Percentiles rank a stretch among this genome's conserved stretches.
Conservation (phyloP, 2,329 filamentous ascomycete species). For the Claviceps sp. region DNA sequence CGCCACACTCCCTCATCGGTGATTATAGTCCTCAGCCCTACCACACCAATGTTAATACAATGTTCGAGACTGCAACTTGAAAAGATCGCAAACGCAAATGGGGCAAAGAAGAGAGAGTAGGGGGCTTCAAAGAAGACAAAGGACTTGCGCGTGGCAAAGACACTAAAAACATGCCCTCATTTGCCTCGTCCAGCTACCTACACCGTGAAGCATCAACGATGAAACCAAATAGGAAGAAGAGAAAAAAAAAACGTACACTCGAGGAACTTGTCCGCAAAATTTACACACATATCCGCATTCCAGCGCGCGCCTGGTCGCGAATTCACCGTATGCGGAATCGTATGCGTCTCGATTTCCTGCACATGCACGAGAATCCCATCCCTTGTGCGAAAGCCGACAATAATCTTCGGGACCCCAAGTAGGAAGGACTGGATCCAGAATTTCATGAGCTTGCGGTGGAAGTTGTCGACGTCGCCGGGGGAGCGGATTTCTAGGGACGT, state of each 20-base stretch:
- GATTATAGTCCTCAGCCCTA: conserved; percentile 50
- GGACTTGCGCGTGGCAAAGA: background rate
- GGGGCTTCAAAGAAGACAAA: background rate
- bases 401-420: conserved; percentile 79
- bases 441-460: conserved; percentile 82
- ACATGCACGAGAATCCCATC: conserved; percentile 58
- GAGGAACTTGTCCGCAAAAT: conserved; percentile 68
- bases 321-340: conserved; percentile 64
- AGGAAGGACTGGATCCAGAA: conserved; percentile 97
- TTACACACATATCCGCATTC: conserved; percentile 91
- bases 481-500: conserved; percentile 63
- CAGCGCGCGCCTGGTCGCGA: conserved; percentile 53
- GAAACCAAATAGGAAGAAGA: background rate
- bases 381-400: conserved; percentile 72
- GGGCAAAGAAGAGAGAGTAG: background rate
- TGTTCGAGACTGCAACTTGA: too few relatives aligned
- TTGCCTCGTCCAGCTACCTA: too few relatives aligned
- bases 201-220: background rate
- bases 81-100: too few relatives aligned
- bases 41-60: background rate
- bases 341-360: conserved; percentile 67
- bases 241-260: conserved; percentile 45
- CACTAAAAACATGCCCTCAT: background rate
- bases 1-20: conserved; percentile 69
- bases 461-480: conserved; percentile 56